phyloP scores from a whole-genome alignment of 2,329 filamentous ascomycete genomes.

The Orbilia blumenaviensis region DNA sequence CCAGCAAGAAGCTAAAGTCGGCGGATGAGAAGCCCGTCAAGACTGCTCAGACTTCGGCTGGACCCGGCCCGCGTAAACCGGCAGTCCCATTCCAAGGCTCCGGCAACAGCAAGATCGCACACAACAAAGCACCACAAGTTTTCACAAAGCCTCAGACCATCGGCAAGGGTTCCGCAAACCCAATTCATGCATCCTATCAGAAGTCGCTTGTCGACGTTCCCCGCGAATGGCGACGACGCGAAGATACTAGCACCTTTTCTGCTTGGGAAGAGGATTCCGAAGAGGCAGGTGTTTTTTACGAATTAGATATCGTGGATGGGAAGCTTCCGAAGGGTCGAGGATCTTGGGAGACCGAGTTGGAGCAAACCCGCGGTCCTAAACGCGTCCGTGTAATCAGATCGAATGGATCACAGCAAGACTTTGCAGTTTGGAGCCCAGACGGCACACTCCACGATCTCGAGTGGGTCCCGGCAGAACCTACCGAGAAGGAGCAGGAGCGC shows the following conservation, averaged over 20 bases:
- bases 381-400: slow-evolving; percentile 26
- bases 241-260: slow-evolving; percentile 22
- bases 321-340: slow-evolving; percentile 45
- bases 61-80: neutral
- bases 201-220: slow-evolving; percentile 29
- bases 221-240: slow-evolving; percentile 43
- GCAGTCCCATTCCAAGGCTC: slow-evolving; percentile 1
- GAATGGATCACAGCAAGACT: slow-evolving; percentile 35
- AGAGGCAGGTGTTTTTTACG: slow-evolving; percentile 41
- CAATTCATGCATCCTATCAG: slow-evolving; percentile 31
- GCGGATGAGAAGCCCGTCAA: neutral
- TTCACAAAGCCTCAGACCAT: slow-evolving; percentile 30
- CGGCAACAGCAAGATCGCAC: neutral
- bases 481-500: neutral
- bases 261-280: slow-evolving; percentile 49
- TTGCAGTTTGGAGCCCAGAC: slow-evolving; percentile 39
- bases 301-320: slow-evolving; percentile 46
- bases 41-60: neutral
- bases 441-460: slow-evolving; percentile 32
- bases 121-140: neutral
- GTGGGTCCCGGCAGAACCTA: slow-evolving; percentile 21
- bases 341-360: slow-evolving; percentile 46
- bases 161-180: slow-evolving; percentile 30
- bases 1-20: slow-evolving; percentile 21
- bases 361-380: slow-evolving; percentile 39